These are phyloP conservation scores for Auriscalpium vulgare DNA, from an alignment of 768 basidiomycete species.

Conservation along the genomic window DNA sequence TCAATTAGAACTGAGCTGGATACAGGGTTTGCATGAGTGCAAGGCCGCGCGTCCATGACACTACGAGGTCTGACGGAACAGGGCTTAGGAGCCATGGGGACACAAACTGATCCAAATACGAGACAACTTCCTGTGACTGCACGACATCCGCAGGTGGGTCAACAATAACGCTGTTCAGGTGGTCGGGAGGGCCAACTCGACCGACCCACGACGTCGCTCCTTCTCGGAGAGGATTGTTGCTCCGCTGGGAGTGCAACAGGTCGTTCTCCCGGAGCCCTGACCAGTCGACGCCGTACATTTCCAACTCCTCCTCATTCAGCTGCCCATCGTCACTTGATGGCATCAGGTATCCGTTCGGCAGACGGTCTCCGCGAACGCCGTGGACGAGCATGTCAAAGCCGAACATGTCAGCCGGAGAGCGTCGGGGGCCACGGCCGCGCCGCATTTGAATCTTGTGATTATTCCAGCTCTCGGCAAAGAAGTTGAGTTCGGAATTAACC, in stretches of 20 bases:
- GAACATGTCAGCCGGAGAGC: constrained; percentile 17
- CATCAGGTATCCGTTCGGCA: background rate
- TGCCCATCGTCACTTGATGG: background rate
- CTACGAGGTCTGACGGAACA: background rate
- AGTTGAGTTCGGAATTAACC: constrained; percentile 12
- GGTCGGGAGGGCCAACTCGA: background rate
- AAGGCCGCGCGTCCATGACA: background rate
- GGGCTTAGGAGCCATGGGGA: background rate
- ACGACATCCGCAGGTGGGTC: background rate
- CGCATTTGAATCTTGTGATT: constrained; percentile 11
- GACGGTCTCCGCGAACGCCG: constrained; percentile 1
- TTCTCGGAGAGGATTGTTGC: background rate
- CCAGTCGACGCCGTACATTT: constrained; percentile 11
- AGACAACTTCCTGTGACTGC: background rate
- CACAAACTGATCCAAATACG: background rate
- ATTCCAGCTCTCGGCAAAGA: constrained; percentile 17
- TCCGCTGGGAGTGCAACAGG: background rate
- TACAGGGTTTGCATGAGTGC: background rate
- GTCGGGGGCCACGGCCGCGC: constrained; percentile 10
- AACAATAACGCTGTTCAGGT: background rate
- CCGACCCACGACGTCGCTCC: constrained; percentile 2
- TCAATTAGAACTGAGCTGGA: background rate
- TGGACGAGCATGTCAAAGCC: constrained; percentile 15
- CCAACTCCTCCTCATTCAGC: constrained; percentile 1
- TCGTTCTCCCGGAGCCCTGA: constrained; percentile 4